Conservation (phyloP, 1,284 basidiomycete genomes). For the Austroboletus rostrupii region DNA sequence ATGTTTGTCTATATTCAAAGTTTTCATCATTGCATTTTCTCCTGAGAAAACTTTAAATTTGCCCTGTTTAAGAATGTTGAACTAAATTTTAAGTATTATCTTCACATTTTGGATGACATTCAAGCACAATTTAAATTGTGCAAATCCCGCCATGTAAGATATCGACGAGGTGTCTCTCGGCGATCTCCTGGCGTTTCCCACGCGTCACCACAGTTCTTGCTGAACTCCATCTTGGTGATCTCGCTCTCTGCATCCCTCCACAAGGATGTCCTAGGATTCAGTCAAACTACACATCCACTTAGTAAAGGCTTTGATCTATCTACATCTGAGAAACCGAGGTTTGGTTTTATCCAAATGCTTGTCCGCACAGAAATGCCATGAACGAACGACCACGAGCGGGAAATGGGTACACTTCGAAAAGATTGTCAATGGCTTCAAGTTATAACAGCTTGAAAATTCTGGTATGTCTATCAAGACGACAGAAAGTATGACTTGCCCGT, state of each 20-base stretch:
- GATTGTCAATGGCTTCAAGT: slow-evolving; percentile 91
- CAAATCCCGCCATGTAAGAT: no score
- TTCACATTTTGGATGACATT: no score
- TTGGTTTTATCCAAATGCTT: slow-evolving; percentile 64
- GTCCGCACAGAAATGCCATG: slow-evolving; percentile 79
- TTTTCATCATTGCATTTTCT: no score
- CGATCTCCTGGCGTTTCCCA: slow-evolving; percentile 67
- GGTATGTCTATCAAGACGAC: slow-evolving; percentile 85
- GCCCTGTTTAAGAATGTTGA: no score
- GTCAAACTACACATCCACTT: slow-evolving; percentile 33
- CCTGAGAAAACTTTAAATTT: no score
- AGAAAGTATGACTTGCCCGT: slow-evolving; percentile 62
- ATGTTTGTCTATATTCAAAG: no score
- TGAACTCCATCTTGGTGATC: slow-evolving; percentile 68
- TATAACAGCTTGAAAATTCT: slow-evolving; percentile 66
- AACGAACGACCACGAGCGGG: slow-evolving; percentile 66
- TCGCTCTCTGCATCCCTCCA: slow-evolving; percentile 46
- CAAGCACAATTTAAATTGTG: no score
- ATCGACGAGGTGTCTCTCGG: no score
- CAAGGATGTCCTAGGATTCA: slow-evolving; percentile 32
- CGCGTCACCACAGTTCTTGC: slow-evolving; percentile 80
- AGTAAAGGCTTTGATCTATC: slow-evolving; percentile 60
- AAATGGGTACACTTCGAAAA: slow-evolving; percentile 66
- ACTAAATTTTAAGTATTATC: no score
- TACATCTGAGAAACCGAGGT: slow-evolving; percentile 35